Conservation (phyloP, 148 eudicot genomes). For the Mesembryanthemum crystallinum region DNA sequence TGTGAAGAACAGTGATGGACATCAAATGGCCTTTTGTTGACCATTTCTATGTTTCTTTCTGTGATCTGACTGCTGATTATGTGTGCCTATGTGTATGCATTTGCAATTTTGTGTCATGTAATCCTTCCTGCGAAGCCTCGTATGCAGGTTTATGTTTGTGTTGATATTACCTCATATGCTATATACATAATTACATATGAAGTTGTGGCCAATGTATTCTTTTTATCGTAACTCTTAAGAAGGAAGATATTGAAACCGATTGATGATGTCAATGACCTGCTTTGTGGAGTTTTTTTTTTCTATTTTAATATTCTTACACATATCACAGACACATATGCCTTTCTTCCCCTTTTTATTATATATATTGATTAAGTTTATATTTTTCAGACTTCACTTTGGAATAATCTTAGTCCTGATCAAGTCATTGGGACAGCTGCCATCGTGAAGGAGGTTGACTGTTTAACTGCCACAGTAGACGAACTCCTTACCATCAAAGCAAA, state of each 20-base stretch:
- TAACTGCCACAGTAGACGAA: constrained; percentile 72
- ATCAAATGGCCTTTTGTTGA: no score
- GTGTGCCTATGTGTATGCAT: neutral
- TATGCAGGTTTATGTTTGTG: no score
- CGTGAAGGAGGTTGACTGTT: constrained; percentile 81
- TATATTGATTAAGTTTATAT: neutral
- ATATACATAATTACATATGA: no score
- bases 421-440: constrained; percentile 68
- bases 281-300: neutral
- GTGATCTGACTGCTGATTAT: neutral
- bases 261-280: neutral
- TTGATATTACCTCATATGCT: no score
- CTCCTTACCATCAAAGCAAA: constrained; percentile 50
- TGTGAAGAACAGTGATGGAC: no score
- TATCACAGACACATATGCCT: neutral
- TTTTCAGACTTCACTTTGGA: constrained; percentile 86
- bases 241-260: neutral
- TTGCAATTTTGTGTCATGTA: no score
- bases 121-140: no score
- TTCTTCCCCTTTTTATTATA: neutral
- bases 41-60: neutral
- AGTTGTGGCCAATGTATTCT: neutral
- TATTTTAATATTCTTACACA: neutral
- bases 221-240: no score
- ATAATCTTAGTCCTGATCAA: constrained; percentile 90